A percentile compares a stretch with the other conserved stretches of the same genome.
Evolutionary conservation across 2,329 filamentous ascomycete species (phyloP).

Genomic region (Drechslerella dactyloides): DNA sequence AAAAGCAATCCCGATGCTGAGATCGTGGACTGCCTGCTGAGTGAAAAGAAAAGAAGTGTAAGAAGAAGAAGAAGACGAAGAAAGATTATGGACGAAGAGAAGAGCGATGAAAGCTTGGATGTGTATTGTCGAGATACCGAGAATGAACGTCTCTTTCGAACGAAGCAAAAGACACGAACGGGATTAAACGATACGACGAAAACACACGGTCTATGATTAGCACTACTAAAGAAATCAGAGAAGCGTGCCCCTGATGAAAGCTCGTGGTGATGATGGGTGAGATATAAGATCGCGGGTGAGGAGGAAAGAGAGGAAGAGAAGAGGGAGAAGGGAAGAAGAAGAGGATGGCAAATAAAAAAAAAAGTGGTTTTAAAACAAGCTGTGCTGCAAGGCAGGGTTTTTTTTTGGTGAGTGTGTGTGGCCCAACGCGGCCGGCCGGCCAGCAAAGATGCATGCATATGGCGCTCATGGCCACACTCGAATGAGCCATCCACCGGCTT

Average conservation of each 20-base stretch:
- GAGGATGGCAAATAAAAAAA: constrained; percentile 16
- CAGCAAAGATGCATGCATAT: neutral
- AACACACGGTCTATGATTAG: constrained; percentile 47
- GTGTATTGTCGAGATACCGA: constrained; percentile 46
- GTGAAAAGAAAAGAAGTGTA: constrained; percentile 19
- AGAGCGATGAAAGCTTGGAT: constrained; percentile 7
- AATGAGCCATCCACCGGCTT: too few relatives aligned
- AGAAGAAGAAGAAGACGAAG: constrained; percentile 8
- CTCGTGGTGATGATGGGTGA: constrained; percentile 36
- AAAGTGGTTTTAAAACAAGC: constrained; percentile 12
- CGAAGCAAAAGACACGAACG: constrained; percentile 51
- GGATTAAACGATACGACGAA: constrained; percentile 52
- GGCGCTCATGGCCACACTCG: constrained; percentile 4
- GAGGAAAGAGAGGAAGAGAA: constrained; percentile 18
- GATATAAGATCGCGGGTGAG: constrained; percentile 35
- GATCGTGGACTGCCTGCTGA: constrained; percentile 17
- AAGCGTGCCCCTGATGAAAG: constrained; percentile 43
- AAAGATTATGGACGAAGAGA: constrained; percentile 9
- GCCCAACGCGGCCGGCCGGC: neutral
- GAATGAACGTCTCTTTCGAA: constrained; percentile 51
- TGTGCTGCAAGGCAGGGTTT: constrained; percentile 14
- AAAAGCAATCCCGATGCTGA: constrained; percentile 33
- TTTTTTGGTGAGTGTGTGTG: constrained; percentile 5
- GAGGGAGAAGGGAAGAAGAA: constrained; percentile 24
- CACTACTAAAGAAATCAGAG: constrained; percentile 32